Conservation (phyloP, 129 eudicot genomes). For the Ambrosia artemisiifolia region DNA sequence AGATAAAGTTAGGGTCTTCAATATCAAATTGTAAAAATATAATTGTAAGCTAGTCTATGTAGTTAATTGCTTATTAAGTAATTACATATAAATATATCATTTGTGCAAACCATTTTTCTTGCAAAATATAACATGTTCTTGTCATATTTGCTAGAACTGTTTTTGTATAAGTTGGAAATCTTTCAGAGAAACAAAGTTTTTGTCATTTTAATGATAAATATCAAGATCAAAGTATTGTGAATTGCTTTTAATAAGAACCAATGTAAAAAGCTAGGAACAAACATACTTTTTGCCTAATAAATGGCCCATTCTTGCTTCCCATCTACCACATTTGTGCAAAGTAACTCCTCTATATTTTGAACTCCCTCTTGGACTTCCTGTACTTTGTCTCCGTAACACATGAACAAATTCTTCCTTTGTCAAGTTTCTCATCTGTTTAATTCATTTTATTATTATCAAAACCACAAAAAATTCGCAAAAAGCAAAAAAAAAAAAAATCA, state of each 20-base stretch:
- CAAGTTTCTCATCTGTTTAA: conserved; percentile 73
- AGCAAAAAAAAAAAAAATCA: not conserved
- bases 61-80: too few relatives aligned
- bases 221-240: not conserved
- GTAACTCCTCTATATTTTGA: conserved; percentile 95
- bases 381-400: conserved; percentile 94
- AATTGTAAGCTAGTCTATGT: too few relatives aligned
- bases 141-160: not conserved
- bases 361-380: conserved; percentile 96
- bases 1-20: not conserved
- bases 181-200: not conserved
- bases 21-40: not conserved
- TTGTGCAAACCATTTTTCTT: not conserved
- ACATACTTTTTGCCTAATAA: conserved; percentile 95
- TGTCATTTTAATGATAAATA: not conserved
- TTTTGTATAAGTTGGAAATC: not conserved
- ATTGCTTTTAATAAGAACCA: not conserved
- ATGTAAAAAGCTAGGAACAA: not conserved
- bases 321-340: conserved; percentile 96
- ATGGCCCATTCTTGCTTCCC: conserved; percentile 99
- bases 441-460: not conserved
- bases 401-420: conserved; percentile 99
- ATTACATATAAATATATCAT: not conserved
- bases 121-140: not conserved
- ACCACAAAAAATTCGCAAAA: conserved; percentile 9